Evolutionary conservation across 768 basidiomycete genomes (phyloP).

Genomic region (Boletus rubroflammeus): DNA sequence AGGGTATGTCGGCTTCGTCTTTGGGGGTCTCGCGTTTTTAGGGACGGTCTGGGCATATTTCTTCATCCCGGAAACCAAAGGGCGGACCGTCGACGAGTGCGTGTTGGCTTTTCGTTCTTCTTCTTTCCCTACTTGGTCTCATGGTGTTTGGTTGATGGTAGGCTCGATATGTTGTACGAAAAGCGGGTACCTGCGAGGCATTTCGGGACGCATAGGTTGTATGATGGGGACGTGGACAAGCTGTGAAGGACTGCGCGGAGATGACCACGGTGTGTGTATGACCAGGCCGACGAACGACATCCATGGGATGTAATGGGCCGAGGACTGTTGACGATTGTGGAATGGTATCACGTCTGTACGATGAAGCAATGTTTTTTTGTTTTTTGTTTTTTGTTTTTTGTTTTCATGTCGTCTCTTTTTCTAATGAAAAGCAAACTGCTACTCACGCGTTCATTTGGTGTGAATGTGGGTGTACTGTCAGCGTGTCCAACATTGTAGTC

Average conservation of each 20-base stretch:
- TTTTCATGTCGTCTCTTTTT: no score
- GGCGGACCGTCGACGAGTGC: constrained; percentile 30
- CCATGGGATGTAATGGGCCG: no score
- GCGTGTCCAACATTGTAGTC: no score
- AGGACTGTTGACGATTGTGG: no score
- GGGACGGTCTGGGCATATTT: constrained; percentile 27
- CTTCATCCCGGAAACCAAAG: constrained; percentile 27
- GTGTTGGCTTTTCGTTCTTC: background rate
- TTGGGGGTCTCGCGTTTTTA: constrained; percentile 21
- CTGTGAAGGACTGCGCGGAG: background rate
- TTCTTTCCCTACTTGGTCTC: background rate
- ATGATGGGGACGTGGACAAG: background rate
- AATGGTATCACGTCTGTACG: no score
- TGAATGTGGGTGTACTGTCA: no score
- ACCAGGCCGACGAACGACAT: no score
- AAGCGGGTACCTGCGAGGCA: constrained; percentile 26
- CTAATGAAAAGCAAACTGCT: no score
- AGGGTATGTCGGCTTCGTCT: constrained; percentile 29
- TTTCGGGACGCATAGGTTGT: constrained; percentile 21
- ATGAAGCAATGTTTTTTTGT: no score
- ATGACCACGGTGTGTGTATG: background rate
- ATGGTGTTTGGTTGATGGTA: background rate
- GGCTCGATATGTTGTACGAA: constrained; percentile 33
- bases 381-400: no score
- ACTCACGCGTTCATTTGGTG: no score